A percentile compares a stretch with the other conserved stretches of the same genome.
Conservation (phyloP, 108 stramenopile genomes). For the Schizochytrium sp. region DNA sequence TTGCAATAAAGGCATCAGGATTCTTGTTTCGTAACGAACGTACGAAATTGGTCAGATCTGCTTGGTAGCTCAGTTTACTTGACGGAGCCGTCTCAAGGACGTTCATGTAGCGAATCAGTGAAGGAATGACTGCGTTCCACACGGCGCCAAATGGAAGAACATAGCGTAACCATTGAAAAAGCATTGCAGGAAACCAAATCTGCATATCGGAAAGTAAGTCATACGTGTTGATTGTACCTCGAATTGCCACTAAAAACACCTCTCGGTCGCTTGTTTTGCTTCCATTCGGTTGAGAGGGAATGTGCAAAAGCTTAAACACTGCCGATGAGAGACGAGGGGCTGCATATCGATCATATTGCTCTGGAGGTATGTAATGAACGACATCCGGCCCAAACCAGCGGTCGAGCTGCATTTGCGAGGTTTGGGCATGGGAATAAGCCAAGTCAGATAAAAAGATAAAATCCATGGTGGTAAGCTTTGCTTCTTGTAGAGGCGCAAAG, state of each 20-base stretch:
- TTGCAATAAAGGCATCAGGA: conserved; percentile 61
- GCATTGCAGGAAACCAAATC: conserved; percentile 81
- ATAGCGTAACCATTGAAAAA: conserved; percentile 79
- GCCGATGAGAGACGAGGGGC: conserved; percentile 2
- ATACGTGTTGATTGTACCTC: conserved; percentile 81
- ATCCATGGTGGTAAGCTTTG: conserved; percentile 38
- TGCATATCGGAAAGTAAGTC: conserved; percentile 83
- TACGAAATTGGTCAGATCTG: conserved; percentile 67
- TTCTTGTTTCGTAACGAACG: conserved; percentile 53
- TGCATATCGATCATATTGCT: neutral
- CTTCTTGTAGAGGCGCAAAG: neutral
- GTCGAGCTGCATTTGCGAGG: conserved; percentile 12
- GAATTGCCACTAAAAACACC: conserved; percentile 77
- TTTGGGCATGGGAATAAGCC: conserved; percentile 30
- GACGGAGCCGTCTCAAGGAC: conserved; percentile 68
- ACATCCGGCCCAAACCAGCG: conserved; percentile 30
- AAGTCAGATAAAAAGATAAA: conserved; percentile 47
- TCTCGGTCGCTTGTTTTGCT: conserved; percentile 67
- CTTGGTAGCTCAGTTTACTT: conserved; percentile 68
- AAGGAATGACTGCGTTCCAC: conserved; percentile 80
- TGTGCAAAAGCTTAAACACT: conserved; percentile 34
- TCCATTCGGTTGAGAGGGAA: neutral
- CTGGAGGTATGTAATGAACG: conserved; percentile 18
- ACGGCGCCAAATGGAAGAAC: conserved; percentile 79
- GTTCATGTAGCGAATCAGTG: conserved; percentile 71